Base-by-base conservation (phyloP, 495 filamentous ascomycete genomes). In the Xylaria scruposa region DNA sequence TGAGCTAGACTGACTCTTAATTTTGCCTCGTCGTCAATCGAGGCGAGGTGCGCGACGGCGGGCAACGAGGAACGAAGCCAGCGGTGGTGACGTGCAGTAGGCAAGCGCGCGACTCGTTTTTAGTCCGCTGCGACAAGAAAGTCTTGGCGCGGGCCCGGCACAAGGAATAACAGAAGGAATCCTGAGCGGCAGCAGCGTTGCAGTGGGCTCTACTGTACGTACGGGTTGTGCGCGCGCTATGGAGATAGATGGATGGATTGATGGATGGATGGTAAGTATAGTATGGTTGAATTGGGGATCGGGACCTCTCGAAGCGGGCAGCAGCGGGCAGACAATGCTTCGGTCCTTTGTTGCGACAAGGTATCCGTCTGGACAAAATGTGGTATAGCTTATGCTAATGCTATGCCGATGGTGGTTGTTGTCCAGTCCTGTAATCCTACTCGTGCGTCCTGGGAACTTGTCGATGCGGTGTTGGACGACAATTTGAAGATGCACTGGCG, bases 1-100 rank as follows among this genome's bases (percentile, higher is more conserved):
- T 71, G 70, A 60, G 70, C 70, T 67, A 71, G 62, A 71, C 61
- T 71, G 70, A 71, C 70, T 71, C 70, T 71, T 67, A 59, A 38
- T 38, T 58, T 65, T 65, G 61, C 70, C 62, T 67, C 70, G 70
- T 42, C 24, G 62, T 42, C 51, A 31, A 67, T 29, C 17, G 62
- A 58, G 54, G 70, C 47, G 62, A 71, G 44, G 44, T 38, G 61
- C 26, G 68, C 49, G 70, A 71, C 51, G 42, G 42, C 36, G 21
- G 36, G 42, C 36, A 8, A 38, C 61, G 42, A 51, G 40, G 40
- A 67, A 71, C 36, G 70, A 71, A 60, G 70, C 62, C 61, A 38
- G 70, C 61, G 61, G 69, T 71, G 61, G 69, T 71, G 70, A 71
- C 70, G 70, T 67, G 70, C 70, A 71, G 70, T 19, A 66, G 63